Evolutionary conservation across 495 filamentous ascomycete genomes (phyloP).

Genomic region (Staphylotrichum longicolle): DNA sequence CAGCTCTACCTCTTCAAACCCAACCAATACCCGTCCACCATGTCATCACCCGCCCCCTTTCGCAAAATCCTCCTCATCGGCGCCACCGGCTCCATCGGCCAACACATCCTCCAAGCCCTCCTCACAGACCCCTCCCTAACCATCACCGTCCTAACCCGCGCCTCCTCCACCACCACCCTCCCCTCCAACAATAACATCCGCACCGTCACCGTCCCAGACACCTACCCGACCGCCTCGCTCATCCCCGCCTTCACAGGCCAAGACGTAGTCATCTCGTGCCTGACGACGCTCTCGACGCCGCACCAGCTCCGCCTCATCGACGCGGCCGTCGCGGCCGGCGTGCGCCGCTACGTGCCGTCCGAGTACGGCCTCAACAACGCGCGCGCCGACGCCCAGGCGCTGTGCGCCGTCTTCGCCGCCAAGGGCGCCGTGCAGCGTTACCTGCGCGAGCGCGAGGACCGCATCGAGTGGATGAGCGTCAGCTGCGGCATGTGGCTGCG

Average conservation of each 20-base stretch:
- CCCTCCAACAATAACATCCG: slow-evolving; percentile 14
- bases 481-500: slow-evolving; percentile 45
- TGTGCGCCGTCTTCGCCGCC: slow-evolving; percentile 39
- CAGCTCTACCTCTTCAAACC: too few relatives aligned
- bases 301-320: slow-evolving; percentile 48
- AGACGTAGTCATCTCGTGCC: slow-evolving; percentile 33
- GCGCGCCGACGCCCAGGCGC: slow-evolving; percentile 37
- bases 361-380: slow-evolving; percentile 72
- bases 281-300: slow-evolving; percentile 31
- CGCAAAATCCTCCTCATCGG: slow-evolving; percentile 31
- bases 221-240: slow-evolving; percentile 27
- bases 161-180: slow-evolving; percentile 27
- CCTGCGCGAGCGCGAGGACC: too few relatives aligned
- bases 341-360: slow-evolving; percentile 53
- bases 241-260: slow-evolving; percentile 28
- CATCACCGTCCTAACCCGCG: slow-evolving; percentile 29
- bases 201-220: slow-evolving; percentile 28
- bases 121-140: slow-evolving; percentile 24
- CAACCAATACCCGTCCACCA: neutral
- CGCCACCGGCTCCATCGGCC: slow-evolving; percentile 29
- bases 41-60: slow-evolving; percentile 6
- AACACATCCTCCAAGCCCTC: slow-evolving; percentile 27
- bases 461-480: slow-evolving; percentile 38
- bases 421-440: slow-evolving; percentile 37
- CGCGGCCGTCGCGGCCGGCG: slow-evolving; percentile 49